Evolutionary conservation across 352 stramenopile genomes (phyloP).

Genomic region (Globisporangium orthogonon): DNA sequence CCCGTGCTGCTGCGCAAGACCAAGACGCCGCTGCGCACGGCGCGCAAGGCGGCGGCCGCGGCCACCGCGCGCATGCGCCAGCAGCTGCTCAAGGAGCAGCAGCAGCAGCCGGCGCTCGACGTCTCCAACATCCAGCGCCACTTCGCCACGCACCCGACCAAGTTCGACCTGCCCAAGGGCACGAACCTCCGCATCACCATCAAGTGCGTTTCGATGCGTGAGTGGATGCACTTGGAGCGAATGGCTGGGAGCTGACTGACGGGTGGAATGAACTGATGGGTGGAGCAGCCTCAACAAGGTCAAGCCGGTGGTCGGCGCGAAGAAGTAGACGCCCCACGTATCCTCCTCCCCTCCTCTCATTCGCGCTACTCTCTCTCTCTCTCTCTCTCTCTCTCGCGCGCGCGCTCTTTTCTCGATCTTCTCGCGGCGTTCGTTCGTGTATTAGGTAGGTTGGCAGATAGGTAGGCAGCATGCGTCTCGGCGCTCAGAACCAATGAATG

Average conservation of each 20-base stretch:
- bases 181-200: conserved; percentile 78
- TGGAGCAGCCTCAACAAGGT: conserved; percentile 50
- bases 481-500: too few relatives aligned
- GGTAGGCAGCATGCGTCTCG: too few relatives aligned
- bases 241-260: background rate
- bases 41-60: conserved; percentile 20
- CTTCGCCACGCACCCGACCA: conserved; percentile 68
- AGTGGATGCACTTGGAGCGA: background rate
- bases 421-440: too few relatives aligned
- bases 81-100: conserved; percentile 14
- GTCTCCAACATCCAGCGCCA: conserved; percentile 79
- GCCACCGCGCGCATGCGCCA: conserved; percentile 10
- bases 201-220: conserved; percentile 37
- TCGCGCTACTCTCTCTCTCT: background rate
- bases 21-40: conserved; percentile 23
- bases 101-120: conserved; percentile 35
- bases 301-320: conserved; percentile 57
- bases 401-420: too few relatives aligned
- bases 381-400: background rate
- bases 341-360: background rate
- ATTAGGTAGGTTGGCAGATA: too few relatives aligned
- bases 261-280: background rate
- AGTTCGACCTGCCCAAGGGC: conserved; percentile 76
- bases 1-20: conserved; percentile 42
- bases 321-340: conserved; percentile 31